Conservation (phyloP, 2,329 filamentous ascomycete species). For the Clathrospora elynae region DNA sequence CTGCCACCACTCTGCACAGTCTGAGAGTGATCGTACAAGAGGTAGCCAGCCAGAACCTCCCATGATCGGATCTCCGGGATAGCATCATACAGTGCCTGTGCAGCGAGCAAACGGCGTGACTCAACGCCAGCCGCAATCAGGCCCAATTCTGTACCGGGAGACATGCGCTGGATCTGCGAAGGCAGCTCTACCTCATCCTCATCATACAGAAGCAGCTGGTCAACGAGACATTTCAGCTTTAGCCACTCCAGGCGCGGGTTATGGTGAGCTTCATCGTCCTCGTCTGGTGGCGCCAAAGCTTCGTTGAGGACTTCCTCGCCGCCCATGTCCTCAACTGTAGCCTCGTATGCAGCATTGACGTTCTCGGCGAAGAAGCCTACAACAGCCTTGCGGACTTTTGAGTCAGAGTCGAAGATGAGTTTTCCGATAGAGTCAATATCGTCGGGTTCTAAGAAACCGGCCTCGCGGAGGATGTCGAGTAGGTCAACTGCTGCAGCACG, state of each 20-base stretch:
- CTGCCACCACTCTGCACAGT: slow-evolving; percentile 58
- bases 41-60: slow-evolving; percentile 86
- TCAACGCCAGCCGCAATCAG: slow-evolving; percentile 69
- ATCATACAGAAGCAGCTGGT: slow-evolving; percentile 83
- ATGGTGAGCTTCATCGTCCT: slow-evolving; percentile 74
- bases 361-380: slow-evolving; percentile 89
- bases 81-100: slow-evolving; percentile 82
- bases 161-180: slow-evolving; percentile 53
- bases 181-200: slow-evolving; percentile 65
- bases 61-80: slow-evolving; percentile 82
- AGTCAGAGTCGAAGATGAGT: slow-evolving; percentile 86
- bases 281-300: slow-evolving; percentile 69
- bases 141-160: slow-evolving; percentile 49
- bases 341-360: slow-evolving; percentile 78
- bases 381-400: slow-evolving; percentile 83
- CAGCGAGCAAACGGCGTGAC: slow-evolving; percentile 82
- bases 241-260: slow-evolving; percentile 84
- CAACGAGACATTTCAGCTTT: slow-evolving; percentile 86
- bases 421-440: slow-evolving; percentile 89
- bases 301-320: slow-evolving; percentile 79
- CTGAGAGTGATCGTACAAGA: slow-evolving; percentile 85
- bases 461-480: slow-evolving; percentile 79
- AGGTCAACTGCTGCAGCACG: slow-evolving; percentile 80
- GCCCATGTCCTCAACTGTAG: slow-evolving; percentile 80
- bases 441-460: slow-evolving; percentile 84